Conservation (phyloP, 371 early-diverging fungal genomes). For the Dinochytrium kinnereticum region DNA sequence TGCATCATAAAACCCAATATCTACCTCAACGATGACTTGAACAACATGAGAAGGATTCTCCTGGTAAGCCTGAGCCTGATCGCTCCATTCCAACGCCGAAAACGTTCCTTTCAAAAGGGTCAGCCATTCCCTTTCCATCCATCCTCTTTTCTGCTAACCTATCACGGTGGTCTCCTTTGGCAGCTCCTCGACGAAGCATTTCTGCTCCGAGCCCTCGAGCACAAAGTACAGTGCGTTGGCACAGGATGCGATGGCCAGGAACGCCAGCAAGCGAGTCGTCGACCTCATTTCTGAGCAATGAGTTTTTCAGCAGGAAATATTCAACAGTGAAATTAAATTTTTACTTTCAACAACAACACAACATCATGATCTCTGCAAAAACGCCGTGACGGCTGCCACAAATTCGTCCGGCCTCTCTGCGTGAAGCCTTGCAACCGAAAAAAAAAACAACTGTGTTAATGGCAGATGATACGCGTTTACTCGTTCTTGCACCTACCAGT, state of each 20-base stretch:
- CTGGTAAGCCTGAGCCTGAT: slow-evolving; percentile 66
- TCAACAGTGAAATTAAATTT: too few relatives aligned
- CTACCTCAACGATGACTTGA: slow-evolving; percentile 78
- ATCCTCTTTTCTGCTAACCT: too few relatives aligned
- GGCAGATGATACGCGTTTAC: not conserved
- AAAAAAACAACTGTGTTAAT: not conserved
- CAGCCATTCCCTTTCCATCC: too few relatives aligned
- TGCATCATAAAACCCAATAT: not conserved
- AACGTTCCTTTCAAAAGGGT: slow-evolving; percentile 84
- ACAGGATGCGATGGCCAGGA: slow-evolving; percentile 12
- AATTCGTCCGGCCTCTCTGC: slow-evolving; percentile 79
- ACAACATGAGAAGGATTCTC: slow-evolving; percentile 71
- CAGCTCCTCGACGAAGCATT: slow-evolving; percentile 95
- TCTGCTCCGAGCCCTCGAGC: slow-evolving; percentile 81
- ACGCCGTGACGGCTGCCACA: slow-evolving; percentile 16
- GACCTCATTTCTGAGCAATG: too few relatives aligned
- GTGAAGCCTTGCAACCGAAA: slow-evolving; percentile 59
- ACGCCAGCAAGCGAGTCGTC: too few relatives aligned
- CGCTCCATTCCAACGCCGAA: slow-evolving; percentile 80
- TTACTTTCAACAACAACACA: too few relatives aligned
- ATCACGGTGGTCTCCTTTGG: slow-evolving; percentile 87
- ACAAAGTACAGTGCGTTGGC: slow-evolving; percentile 79
- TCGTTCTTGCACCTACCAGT: slow-evolving; percentile 18
- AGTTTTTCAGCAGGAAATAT: too few relatives aligned
- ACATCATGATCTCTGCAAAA: not conserved